These are phyloP conservation scores for Colletotrichum incanum DNA, from an alignment of 2,329 filamentous ascomycete species.

Conservation along the genomic window DNA sequence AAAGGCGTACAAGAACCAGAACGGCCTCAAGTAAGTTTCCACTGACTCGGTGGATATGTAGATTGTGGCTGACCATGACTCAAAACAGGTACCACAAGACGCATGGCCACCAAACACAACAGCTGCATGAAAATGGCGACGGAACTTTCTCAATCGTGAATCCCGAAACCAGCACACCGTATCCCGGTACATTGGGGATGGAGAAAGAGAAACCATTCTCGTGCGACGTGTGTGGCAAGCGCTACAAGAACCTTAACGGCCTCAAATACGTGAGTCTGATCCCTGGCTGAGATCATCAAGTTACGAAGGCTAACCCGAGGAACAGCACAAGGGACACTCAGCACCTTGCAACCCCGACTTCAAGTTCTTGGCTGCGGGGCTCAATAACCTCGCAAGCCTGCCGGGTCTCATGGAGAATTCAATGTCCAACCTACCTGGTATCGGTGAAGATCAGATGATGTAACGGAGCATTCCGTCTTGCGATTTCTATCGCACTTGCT, in stretches of 20 bases:
- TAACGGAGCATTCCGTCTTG: constrained; percentile 15
- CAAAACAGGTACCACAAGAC: constrained; percentile 75
- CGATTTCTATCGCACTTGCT: background rate
- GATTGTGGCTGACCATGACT: constrained; percentile 34
- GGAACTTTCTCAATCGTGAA: constrained; percentile 99
- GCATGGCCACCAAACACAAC: constrained; percentile 97
- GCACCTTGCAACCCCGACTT: constrained; percentile 91
- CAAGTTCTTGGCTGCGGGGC: constrained; percentile 63
- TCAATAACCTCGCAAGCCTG: constrained; percentile 55
- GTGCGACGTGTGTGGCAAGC: constrained; percentile 96
- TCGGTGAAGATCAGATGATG: constrained; percentile 61
- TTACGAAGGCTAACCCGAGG: constrained; percentile 9
- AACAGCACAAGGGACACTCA: constrained; percentile 83
- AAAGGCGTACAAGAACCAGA: constrained; percentile 99
- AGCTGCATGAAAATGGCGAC: constrained; percentile 95
- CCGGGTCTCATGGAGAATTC: constrained; percentile 44
- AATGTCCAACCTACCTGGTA: constrained; percentile 56
- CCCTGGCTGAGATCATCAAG: background rate
- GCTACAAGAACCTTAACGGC: constrained; percentile 99
- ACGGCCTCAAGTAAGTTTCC: constrained; percentile 89
- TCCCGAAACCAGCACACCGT: constrained; percentile 92
- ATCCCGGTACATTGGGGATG: constrained; percentile 98
- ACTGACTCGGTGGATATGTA: constrained; percentile 1
- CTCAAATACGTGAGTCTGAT: constrained; percentile 84
- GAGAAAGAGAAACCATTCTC: constrained; percentile 99